Evolutionary conservation across 1,284 basidiomycete species (phyloP), one percentile per base, ranked within the genome.

Genomic region (Anthracocystis panici-leucophaei): DNA sequence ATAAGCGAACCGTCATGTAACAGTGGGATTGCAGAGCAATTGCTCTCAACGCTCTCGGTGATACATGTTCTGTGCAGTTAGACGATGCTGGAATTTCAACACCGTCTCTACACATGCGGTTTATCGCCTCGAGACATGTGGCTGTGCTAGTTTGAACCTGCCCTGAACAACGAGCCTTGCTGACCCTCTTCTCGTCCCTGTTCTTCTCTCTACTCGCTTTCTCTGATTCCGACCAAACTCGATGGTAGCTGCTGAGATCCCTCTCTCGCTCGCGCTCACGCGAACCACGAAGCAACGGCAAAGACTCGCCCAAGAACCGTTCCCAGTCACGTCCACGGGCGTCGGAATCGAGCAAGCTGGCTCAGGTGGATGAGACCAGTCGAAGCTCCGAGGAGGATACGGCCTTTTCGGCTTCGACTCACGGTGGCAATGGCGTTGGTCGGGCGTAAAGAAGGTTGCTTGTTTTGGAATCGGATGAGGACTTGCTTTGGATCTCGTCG

Each of bases 231-330:
- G 31, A 12, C 10, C 27, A 42, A 42, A 20, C 20, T 40, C 14
- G 35, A 3, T 29, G 29, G 42, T 40, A 76, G 74, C 61, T 77
- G 51, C 68, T 82, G 42, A 65, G 77, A 14, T 78, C 76, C 27
- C 57, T 80, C 12, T 84, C 80, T 18, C 73, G 81, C 21, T 84
- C 82, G 9, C 81, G 82, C 27, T 82, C 81, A 27, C 78, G 82
- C 27, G 82, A 84, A 27, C 72, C 81, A 12, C 67, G 78, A 14
- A 48, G 38, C 56, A 62, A 33, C 57, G 72, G 71, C 46, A 77
- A 75, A 41, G 67, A 69, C 16, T 67, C 67, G 33, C 78, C 71
- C 35, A 67, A 62, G 46, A 65, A 67, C 58, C 44, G 71, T 10
- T 66, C 70, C 35, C 61, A 65, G 42, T 75, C 68, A 11, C 60